Evolutionary conservation across 2,329 filamentous ascomycete genomes (phyloP), one percentile per base, ranked within the genome.

Genomic region (Claviceps sp.): DNA sequence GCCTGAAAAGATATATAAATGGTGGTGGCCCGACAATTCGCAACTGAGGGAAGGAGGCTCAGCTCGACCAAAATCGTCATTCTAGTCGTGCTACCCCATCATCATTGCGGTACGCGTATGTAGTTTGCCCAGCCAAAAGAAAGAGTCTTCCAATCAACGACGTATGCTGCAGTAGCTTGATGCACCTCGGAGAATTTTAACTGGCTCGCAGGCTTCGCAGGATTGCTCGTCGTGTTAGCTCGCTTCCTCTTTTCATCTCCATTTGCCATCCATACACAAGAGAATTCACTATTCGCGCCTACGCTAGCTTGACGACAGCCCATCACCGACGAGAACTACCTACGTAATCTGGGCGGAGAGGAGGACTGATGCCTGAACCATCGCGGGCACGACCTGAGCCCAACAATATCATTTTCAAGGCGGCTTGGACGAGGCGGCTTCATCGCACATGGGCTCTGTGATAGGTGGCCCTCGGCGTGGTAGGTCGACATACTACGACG

Each of bases 371-470:
- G 50, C 44, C 44, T 30, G 50, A 43, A 24, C 13, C 22, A n/a
- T 30, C 14, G 44, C 30, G 8, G 37, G 46, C 43, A 59, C 60
- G 51, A 56, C 55, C 51, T 56, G 54, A 55, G 56, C 57, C 61
- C 61, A 61, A 64, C 47, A 3, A 17, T 22, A 38, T 26, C 17
- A 52, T 53, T 51, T 50, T 52, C 54, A 57, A 59, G 60, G 54
- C 56, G 56, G 54, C 48, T 55, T 51, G 52, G 62, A 60, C 58
- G 63, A 61, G 63, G 61, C 61, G 62, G 55, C 30, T 34, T 59
- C 60, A 56, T 61, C 61, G 39, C 56, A 59, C 55, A 62, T 58
- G 63, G 63, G 63, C 59, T 57, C 57, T 51, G 61, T 59, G 52
- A 53, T 61, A 55, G 61, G 55, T 55, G 60, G 60, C 17, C 54